Conservation (phyloP, 495 filamentous ascomycete genomes). For the Friedmanniomyces endolithicus region DNA sequence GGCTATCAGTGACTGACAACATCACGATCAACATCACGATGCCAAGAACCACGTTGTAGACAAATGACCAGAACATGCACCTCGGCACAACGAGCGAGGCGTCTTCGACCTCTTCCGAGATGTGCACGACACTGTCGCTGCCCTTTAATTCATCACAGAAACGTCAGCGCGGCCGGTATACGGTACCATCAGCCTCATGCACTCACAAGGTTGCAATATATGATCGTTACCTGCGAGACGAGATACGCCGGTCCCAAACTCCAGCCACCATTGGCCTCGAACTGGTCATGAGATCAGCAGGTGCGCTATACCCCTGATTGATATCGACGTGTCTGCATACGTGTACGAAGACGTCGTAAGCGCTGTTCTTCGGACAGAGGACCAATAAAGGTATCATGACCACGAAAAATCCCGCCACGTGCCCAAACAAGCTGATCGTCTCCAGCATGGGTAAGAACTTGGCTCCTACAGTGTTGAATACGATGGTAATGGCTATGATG, state of each 20-base stretch:
- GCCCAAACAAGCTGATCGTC: constrained; percentile 31
- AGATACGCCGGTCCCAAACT: constrained; percentile 29
- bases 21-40: constrained; percentile 27
- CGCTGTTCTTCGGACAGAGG: constrained; percentile 25
- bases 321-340: not conserved
- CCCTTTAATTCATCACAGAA: not conserved
- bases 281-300: not conserved
- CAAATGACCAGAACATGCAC: constrained; percentile 21
- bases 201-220: constrained; percentile 27
- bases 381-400: constrained; percentile 29
- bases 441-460: constrained; percentile 32
- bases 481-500: constrained; percentile 26
- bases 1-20: not conserved
- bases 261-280: constrained; percentile 31
- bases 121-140: constrained; percentile 19
- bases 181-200: too few species aligned
- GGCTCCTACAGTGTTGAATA: constrained; percentile 35
- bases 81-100: constrained; percentile 23
- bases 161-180: too few species aligned
- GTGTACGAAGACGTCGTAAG: constrained; percentile 27
- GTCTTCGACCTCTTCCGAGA: constrained; percentile 26
- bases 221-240: constrained; percentile 30
- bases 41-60: constrained; percentile 20
- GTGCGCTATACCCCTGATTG: not conserved
- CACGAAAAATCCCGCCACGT: constrained; percentile 34